phyloP scores from a whole-genome alignment of 2,329 filamentous ascomycete species.

The Talaromyces islandicus region DNA sequence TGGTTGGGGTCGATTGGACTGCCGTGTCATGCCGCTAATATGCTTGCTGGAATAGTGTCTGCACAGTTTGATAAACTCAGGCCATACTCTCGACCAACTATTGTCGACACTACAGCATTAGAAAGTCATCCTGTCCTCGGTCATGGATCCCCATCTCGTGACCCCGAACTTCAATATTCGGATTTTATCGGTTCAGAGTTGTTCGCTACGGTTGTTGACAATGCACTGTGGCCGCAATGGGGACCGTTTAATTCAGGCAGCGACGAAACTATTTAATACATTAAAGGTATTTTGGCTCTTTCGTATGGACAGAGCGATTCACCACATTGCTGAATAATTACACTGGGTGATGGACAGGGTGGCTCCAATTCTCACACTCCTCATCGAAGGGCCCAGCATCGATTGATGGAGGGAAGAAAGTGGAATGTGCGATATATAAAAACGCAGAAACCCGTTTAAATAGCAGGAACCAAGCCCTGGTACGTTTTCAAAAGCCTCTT shows the following conservation, averaged over 20 bases:
- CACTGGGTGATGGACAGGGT: no score
- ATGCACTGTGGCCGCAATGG: slow-evolving; percentile 4
- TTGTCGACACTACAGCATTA: not conserved
- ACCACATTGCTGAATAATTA: no score
- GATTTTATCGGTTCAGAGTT: slow-evolving; percentile 7
- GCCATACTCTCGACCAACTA: not conserved
- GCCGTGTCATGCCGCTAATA: slow-evolving; percentile 38
- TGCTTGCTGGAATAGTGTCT: slow-evolving; percentile 33
- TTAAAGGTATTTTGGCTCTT: no score
- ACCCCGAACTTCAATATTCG: not conserved
- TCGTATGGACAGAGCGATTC: no score
- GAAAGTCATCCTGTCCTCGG: not conserved
- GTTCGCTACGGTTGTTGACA: slow-evolving; percentile 4
- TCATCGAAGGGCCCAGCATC: no score
- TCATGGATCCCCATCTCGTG: not conserved
- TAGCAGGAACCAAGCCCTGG: no score
- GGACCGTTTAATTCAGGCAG: not conserved
- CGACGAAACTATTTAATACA: not conserved
- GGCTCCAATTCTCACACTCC: no score
- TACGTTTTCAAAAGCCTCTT: no score
- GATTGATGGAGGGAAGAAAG: no score
- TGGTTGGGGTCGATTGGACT: slow-evolving; percentile 39
- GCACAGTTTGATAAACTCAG: slow-evolving; percentile 6
- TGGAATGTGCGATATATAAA: no score
- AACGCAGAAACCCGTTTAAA: no score